Conservation (phyloP, 345 rosid species). For the Rhizophora apiculata region DNA sequence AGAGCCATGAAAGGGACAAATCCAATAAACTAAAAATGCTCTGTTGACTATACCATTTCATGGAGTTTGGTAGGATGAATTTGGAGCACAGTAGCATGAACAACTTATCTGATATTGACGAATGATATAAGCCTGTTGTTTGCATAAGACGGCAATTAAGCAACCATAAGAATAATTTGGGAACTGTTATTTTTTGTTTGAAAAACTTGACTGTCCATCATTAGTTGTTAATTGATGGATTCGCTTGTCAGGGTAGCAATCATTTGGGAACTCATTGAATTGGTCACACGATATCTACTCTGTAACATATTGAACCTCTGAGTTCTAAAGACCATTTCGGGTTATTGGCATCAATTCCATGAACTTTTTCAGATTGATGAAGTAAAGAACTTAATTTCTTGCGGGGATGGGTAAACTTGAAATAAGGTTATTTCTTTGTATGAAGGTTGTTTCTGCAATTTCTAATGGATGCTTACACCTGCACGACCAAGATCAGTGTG, state of each 20-base stretch:
- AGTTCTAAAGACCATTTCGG: conserved; percentile 82
- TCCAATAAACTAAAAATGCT: too few relatives aligned
- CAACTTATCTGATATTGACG: too few relatives aligned
- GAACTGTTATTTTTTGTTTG: not conserved
- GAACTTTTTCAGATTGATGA: conserved; percentile 53
- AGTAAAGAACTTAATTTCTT: conserved; percentile 64
- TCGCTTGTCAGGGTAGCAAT: not conserved
- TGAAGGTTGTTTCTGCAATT: not conserved
- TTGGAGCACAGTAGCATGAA: too few relatives aligned
- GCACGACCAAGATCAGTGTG: not conserved
- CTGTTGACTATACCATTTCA: too few relatives aligned
- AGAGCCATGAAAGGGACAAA: too few relatives aligned
- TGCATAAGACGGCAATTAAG: not conserved
- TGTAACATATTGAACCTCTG: conserved; percentile 74
- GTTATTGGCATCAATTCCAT: conserved; percentile 75
- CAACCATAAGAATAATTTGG: not conserved
- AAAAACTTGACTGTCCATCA: not conserved
- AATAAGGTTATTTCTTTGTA: conserved; percentile 2
- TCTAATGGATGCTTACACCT: not conserved
- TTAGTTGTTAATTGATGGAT: not conserved
- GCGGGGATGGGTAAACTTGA: conserved; percentile 64
- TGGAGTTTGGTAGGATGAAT: too few relatives aligned
- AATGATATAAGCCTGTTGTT: too few relatives aligned
- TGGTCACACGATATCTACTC: not conserved
- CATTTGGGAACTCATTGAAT: not conserved